Evolutionary conservation across 805 yeast species (phyloP).

Genomic region (Dipodascus albidus): DNA sequence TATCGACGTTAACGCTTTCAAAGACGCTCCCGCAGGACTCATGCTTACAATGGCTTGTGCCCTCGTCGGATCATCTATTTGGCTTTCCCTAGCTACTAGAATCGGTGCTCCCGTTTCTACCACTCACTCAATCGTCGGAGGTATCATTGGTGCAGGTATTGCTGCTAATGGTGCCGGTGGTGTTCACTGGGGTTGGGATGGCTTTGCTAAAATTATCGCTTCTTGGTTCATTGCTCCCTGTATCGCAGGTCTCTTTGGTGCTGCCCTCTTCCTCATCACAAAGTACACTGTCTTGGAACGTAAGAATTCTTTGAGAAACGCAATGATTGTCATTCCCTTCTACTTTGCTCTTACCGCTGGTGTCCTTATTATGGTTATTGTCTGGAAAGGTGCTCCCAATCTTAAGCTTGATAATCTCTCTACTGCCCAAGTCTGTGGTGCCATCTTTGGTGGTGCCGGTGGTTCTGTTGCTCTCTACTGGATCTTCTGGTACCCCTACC

Average conservation of each 20-base stretch:
- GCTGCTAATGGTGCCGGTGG: slow-evolving; percentile 56
- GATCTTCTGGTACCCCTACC: slow-evolving; percentile 47
- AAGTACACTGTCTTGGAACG: slow-evolving; percentile 53
- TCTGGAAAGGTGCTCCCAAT: slow-evolving; percentile 72
- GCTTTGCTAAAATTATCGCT: slow-evolving; percentile 62
- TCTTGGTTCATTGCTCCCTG: slow-evolving; percentile 74
- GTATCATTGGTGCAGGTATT: slow-evolving; percentile 60
- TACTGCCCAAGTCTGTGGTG: slow-evolving; percentile 40
- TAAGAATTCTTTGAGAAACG: slow-evolving; percentile 42
- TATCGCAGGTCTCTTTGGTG: slow-evolving; percentile 53
- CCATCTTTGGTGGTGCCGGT: slow-evolving; percentile 55
- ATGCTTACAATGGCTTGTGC: slow-evolving; percentile 72
- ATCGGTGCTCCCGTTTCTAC: slow-evolving; percentile 74
- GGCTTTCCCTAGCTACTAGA: slow-evolving; percentile 57
- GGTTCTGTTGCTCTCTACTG: slow-evolving; percentile 42
- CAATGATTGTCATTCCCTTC: slow-evolving; percentile 45
- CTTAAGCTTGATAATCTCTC: slow-evolving; percentile 44
- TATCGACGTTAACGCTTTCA: slow-evolving; percentile 39
- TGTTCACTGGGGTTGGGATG: slow-evolving; percentile 66
- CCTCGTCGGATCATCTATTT: slow-evolving; percentile 55
- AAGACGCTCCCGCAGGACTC: slow-evolving; percentile 51
- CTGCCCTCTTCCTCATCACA: slow-evolving; percentile 45
- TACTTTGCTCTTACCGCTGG: slow-evolving; percentile 50
- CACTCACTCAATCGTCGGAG: slow-evolving; percentile 72
- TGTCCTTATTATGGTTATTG: slow-evolving; percentile 63